Evolutionary conservation across 768 basidiomycete species (phyloP), one percentile per base, ranked within the genome.

Genomic region (Obba rivulosa): DNA sequence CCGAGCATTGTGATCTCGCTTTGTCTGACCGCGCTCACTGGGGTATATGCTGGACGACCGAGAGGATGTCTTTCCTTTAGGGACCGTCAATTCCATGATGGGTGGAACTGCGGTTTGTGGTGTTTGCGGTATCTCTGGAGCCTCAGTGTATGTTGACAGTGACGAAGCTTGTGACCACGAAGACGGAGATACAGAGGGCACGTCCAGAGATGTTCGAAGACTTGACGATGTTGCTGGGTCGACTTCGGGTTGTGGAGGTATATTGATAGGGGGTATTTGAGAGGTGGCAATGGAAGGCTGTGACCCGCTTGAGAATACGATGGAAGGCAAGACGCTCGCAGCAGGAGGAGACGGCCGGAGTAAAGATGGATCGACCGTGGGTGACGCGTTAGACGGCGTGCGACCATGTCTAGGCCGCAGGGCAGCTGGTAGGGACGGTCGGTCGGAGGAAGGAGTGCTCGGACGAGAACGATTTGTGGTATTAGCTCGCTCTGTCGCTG

Each of bases 1-100:
- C 21, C 87, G 78, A 21, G 82, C 79, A 53, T 83, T 85, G 38
- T 73, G 81, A 48, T 81, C 85, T 53, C 76, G 73, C 16, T 84
- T 79, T 17, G 63, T 50, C 44, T 66, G 65, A 18, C 66, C 55
- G 21, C 63, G 69, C 23, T 73, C 68, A 17, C 49, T 45, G 3
- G 54, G 36, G 20, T 38, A 41, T 3, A 50, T 51, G 34, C 54
- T 55, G 3, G 48, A 41, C 11, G 42, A 44, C 21, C 51, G 51
- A 10, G 51, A 44, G 16, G 51, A 44, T 20, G 39, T 46, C 41
- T 42, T 31, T 3, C 43, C 48, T 11, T 48, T n/a, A 9, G 50
- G 38, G 1, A 52, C 42, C 9, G 40, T 45, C 1, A 48, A 39
- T 1, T 50, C 20, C 20, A 18, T 9, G 1, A 40, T 1, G 3